A percentile compares a stretch with the other conserved stretches of the same genome.
Evolutionary conservation across 2,329 filamentous ascomycete species (phyloP).

Genomic region (Hypoxylon sp.): DNA sequence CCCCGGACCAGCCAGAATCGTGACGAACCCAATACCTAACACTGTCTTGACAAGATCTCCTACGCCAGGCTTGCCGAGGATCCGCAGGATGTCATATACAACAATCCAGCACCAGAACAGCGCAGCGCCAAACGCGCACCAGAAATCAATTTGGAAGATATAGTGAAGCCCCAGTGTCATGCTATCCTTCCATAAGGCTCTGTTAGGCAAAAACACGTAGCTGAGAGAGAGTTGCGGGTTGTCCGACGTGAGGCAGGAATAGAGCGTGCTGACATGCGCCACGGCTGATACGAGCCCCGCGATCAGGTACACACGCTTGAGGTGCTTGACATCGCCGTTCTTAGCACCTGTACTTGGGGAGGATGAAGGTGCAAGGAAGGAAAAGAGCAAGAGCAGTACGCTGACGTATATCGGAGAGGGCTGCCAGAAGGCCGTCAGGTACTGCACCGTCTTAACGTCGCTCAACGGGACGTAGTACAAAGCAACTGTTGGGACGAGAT

Average conservation of each 20-base stretch:
- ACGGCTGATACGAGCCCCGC: conserved; percentile 41
- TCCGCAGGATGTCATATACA: conserved; percentile 44
- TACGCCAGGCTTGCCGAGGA: conserved; percentile 30
- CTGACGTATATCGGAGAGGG: conserved; percentile 45
- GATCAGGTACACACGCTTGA: conserved; percentile 47
- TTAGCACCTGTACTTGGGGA: conserved; percentile 1
- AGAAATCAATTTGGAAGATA: conserved; percentile 51
- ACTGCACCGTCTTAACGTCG: conserved; percentile 39
- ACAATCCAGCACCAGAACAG: conserved; percentile 49
- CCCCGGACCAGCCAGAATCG: conserved; percentile 47
- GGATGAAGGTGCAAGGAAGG: conserved; percentile 29
- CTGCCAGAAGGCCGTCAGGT: conserved; percentile 50
- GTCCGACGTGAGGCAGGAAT: conserved; percentile 42
- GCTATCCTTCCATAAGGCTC: conserved; percentile 37
- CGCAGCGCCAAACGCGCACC: conserved; percentile 45
- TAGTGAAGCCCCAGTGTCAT: conserved; percentile 49
- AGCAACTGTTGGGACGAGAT: conserved; percentile 47
- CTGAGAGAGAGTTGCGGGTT: conserved; percentile 44
- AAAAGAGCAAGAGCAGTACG: conserved; percentile 41
- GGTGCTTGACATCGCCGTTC: conserved; percentile 45
- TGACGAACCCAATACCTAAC: conserved; percentile 38
- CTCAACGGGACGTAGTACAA: conserved; percentile 47
- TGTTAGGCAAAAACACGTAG: conserved; percentile 47
- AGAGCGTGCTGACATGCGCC: conserved; percentile 44
- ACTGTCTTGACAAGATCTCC: conserved; percentile 37